Base-by-base conservation (phyloP, 306 rosid species). In the Citrullus colocynthis region DNA sequence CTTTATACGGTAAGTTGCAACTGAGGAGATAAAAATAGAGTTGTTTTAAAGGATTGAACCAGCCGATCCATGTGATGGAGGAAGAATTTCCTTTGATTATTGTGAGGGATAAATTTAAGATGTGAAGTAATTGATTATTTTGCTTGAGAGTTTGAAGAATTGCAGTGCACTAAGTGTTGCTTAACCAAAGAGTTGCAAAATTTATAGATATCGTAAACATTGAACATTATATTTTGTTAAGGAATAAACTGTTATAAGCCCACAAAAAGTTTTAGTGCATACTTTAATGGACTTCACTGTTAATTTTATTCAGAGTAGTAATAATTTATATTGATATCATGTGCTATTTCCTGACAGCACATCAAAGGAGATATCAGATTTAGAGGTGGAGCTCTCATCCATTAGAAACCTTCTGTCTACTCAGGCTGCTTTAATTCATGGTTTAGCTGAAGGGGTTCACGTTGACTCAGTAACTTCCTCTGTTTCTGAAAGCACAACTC, bases 341-440 rank as follows among this genome's bases (percentile, higher is more conserved):
- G 65, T 80, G 51, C 78, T 84, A 83, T 79, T 88, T 80, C 9
- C 82, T 82, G 67, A 36, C 91, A 96, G 99, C 80, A 96, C 99
- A 70, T 96, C 99, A 34, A 96, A 93, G 84, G 99, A 96, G 86
- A 93, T 96, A 84, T 96, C 99, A 4, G 99, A 96, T 84, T 84
- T 96, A 70, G 99, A 93, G 60, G 97, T 96, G 71, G 97, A 96
- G 84, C 99, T 96, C 81, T 96, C 97, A 3, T 92, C 99, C 42
- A 93, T 96, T 80, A 89, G 98, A 86, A 96, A 88, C 86, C 93
- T 96, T 82, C 89, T 96, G 57, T 96, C 99, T 55, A 96, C 98
- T 49, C 99, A 92, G 88, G 96, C 98, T 84, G 86, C 96, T 69
- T 84, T 96, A 81, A 96, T 92, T 88, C 99, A 86, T 86, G 97